phyloP scores from a whole-genome alignment of 176 grass and related monocot genomes.

The Aegilops bicornis region DNA sequence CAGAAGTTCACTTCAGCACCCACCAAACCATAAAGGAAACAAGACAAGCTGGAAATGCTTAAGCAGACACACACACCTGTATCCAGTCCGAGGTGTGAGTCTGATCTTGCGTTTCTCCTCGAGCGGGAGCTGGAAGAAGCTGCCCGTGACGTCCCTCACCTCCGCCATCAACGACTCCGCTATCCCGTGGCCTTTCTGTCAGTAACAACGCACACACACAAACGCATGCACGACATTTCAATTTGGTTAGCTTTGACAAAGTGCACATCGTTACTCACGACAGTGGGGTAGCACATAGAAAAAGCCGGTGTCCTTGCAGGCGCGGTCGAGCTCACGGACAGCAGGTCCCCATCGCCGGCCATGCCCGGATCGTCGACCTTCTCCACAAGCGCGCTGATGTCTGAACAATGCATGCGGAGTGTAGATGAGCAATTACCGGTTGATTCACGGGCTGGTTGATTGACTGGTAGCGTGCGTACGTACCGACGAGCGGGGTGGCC shows the following conservation, averaged over 20 bases:
- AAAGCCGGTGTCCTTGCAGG: constrained; percentile 81
- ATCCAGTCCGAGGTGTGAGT: constrained; percentile 65
- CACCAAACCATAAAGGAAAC: background rate
- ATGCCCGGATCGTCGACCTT: constrained; percentile 79
- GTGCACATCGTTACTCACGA: too few species aligned
- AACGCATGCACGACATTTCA: too few species aligned
- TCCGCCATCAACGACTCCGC: constrained; percentile 54
- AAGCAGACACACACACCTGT: constrained; percentile 27
- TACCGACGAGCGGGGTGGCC: constrained; percentile 71
- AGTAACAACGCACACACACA: too few species aligned
- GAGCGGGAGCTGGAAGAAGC: constrained; percentile 69
- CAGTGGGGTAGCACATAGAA: constrained; percentile 82
- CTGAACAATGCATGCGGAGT: constrained; percentile 4
- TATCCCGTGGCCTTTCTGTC: constrained; percentile 84
- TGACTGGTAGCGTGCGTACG: background rate
- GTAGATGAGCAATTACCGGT: too few species aligned
- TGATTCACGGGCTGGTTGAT: too few species aligned
- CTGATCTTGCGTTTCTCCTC: constrained; percentile 92
- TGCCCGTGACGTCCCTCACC: constrained; percentile 58
- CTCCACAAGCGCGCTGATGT: constrained; percentile 59
- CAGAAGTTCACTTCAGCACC: too few species aligned
- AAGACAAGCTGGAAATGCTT: background rate
- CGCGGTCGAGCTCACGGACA: constrained; percentile 57
- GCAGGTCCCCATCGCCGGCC: constrained; percentile 44
- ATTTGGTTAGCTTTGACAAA: too few species aligned